Evolutionary conservation across 1,284 basidiomycete genomes (phyloP), one percentile per base, ranked within the genome.

Genomic region (Bondarzewia mesenterica): DNA sequence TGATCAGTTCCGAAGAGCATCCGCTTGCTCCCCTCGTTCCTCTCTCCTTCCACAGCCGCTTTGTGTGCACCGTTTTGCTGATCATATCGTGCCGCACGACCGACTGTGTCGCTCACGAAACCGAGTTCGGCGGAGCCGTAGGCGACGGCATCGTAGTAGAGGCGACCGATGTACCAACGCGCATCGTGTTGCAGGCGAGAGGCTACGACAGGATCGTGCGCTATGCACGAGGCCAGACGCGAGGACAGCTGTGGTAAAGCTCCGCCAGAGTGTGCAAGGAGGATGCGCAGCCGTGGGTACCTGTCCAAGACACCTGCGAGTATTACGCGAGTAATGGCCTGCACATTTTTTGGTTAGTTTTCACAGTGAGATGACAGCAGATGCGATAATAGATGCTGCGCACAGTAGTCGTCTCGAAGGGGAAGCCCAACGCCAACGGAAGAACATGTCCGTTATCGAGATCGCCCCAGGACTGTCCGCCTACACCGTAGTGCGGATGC

Each of bases 1-100:
- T 92, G 87, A 58, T 93, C 90, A 16, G 90, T 93, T 7, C 90
- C 89, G 58, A 89, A 92, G 42, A 92, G 59, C 72, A 93, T 78
- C 54, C 78, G 70, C 48, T 69, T 67, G 51, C 78, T 82, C 2
- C 72, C 74, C 14, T 53, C 40, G 42, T 50, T 57, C 42, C 61
- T 50, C 25, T 36, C 6, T 50, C 43, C 49, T 52, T 52, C 25
- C 57, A 58, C 56, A 4, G 46, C 51, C 8, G 58, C 60, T 32
- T 69, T 65, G 35, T 67, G 56, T 12, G 68, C 66, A n/a, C 29
- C 29, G 12, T 4, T 4, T n/a, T 64, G 53, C 49, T 42, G 37
- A 3, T 63, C 67, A 60, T 78, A 89, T 37, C 69, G 65, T 10
- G 64, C 65, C 1, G 87, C 73, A 14, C 89, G 77, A 37, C 77